Percentiles rank a stretch among this genome's conserved stretches.
phyloP scores from a whole-genome alignment of 768 basidiomycete genomes.

The Suillus lakei region DNA sequence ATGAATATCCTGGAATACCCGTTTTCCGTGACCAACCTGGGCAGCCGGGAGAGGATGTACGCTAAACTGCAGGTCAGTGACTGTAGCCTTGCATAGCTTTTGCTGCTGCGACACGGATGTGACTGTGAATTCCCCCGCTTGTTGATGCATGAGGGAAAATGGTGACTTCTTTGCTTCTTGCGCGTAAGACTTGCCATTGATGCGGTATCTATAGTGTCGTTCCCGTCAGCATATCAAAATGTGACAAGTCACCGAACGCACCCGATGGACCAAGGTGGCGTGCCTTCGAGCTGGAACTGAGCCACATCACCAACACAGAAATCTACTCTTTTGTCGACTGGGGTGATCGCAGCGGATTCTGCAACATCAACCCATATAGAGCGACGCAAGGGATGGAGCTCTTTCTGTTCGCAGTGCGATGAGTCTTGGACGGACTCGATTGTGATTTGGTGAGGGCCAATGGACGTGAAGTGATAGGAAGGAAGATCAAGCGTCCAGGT shows the following conservation, averaged over 20 bases:
- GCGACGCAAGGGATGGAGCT: constrained; percentile 60
- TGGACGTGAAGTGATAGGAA: constrained; percentile 71
- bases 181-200: constrained; percentile 74
- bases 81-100: constrained; percentile 85
- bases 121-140: constrained; percentile 83
- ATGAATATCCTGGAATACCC: constrained; percentile 82
- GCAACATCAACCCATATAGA: constrained; percentile 92
- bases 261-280: constrained; percentile 91
- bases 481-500: constrained; percentile 78
- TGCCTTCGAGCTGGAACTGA: constrained; percentile 93
- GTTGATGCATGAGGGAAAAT: constrained; percentile 84
- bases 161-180: constrained; percentile 81
- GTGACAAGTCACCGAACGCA: constrained; percentile 38
- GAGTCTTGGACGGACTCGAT: constrained; percentile 83
- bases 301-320: constrained; percentile 90
- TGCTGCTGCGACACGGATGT: constrained; percentile 91
- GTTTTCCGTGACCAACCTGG: constrained; percentile 85
- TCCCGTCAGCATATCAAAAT: constrained; percentile 13
- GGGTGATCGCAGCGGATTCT: constrained; percentile 91
- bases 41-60: constrained; percentile 89
- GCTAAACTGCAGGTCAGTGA: constrained; percentile 72
- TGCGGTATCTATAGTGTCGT: constrained; percentile 62
- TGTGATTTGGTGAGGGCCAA: constrained; percentile 80
- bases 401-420: constrained; percentile 78
- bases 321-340: constrained; percentile 77